Percentiles rank a stretch among this genome's conserved stretches.
Conservation (phyloP, 1,284 basidiomycete species). For the Cryptococcus sp. region DNA sequence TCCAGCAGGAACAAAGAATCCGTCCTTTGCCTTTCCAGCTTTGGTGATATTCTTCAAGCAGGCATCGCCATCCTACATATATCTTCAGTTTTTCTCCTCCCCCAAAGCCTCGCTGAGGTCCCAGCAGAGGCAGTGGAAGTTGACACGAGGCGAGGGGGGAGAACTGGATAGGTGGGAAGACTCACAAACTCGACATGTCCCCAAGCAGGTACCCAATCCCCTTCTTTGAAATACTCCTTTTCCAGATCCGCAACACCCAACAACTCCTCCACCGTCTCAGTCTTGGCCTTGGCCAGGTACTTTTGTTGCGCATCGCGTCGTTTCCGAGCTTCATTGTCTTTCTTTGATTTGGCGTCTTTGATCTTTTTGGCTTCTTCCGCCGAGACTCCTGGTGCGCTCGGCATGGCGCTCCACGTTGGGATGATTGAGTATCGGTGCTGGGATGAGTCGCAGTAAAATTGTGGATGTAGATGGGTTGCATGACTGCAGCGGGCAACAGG, state of each 20-base stretch:
- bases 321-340: not conserved
- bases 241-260: conserved; percentile 14
- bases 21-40: conserved; percentile 22
- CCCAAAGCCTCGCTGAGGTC: not conserved
- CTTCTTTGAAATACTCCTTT: conserved; percentile 21
- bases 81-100: not conserved
- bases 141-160: too few species aligned
- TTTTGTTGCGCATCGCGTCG: not conserved
- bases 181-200: conserved; percentile 31
- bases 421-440: too few species aligned
- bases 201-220: conserved; percentile 30
- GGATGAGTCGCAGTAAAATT: too few species aligned
- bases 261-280: conserved; percentile 22
- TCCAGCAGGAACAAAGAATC: conserved; percentile 33
- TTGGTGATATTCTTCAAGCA: conserved; percentile 27
- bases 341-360: not conserved
- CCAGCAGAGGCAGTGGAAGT: too few species aligned
- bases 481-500: too few species aligned
- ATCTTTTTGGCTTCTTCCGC: not conserved
- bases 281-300: conserved; percentile 18
- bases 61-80: conserved; percentile 24
- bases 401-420: too few species aligned
- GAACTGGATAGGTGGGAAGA: not conserved
- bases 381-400: not conserved
- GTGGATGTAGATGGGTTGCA: too few species aligned